Evolutionary conservation across 2,329 filamentous ascomycete species (phyloP), one percentile per base, ranked within the genome.

Genomic region (Lomentospora prolificans): DNA sequence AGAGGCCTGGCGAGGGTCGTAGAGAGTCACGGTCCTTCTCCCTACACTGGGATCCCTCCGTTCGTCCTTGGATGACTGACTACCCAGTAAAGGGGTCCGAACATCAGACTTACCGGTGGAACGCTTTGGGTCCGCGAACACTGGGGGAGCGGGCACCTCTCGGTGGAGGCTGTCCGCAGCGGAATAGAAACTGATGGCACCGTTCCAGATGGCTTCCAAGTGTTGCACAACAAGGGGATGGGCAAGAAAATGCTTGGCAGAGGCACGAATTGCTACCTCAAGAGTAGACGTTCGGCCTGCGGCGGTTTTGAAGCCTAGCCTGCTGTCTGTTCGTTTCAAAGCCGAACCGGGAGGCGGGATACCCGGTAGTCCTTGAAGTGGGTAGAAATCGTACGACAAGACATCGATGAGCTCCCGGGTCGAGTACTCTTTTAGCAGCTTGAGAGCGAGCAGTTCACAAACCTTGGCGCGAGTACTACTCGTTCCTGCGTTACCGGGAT

Each of bases 141-240:
- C 25, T 19, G 36, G 50, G 14, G 33, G 28, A 1, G 57, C 54
- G 57, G 56, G 59, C 50, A 59, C 61, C 60, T 53, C 50, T 51
- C 90, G 84, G 67, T 96, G 92, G 24, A 96, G 73, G 60, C 81
- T 87, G 67, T 96, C 91, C 4, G 90, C 89, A 10, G 86, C 84
- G 1, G 90, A 94, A 69, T 96, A 90, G 65, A 97, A 96, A 61
- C 94, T 90, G 61, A 97, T 94, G 17, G 88, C 92, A 27, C 92
- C 92, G 19, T 90, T 92, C 92, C 92, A 97, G 59, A 97, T 96
- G 48, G 90, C 91, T 69, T 96, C 90, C n/a, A 97, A 77, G 66
- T 96, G 91, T 68, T 95, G 90, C 7, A 96, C 87, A 0, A 96
- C 90, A 3, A 96, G 76, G 0, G 92, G 91, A 65, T 96, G 91